Percentiles rank a stretch among this genome's conserved stretches.
Evolutionary conservation across 2,329 filamentous ascomycete species (phyloP).

Genomic region (Tympanopsis confertula): DNA sequence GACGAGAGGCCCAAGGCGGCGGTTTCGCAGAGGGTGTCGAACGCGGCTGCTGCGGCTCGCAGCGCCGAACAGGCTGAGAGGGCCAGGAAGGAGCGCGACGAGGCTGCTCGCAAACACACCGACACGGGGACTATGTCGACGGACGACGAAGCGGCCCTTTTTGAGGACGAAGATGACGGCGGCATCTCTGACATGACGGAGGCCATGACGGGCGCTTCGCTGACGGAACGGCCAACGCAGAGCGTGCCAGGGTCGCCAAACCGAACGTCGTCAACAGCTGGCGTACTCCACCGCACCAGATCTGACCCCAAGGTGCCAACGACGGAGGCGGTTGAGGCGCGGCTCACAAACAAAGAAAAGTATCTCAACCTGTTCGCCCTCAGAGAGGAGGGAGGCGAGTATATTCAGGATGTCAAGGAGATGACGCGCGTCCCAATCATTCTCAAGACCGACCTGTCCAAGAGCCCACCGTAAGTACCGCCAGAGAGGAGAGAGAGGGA

Average conservation of each 20-base stretch:
- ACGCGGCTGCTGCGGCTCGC: slow-evolving; percentile 64
- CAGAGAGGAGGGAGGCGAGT: slow-evolving; percentile 83
- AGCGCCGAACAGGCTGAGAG: slow-evolving; percentile 75
- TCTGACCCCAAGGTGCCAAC: slow-evolving; percentile 86
- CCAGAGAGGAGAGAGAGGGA: too few species aligned
- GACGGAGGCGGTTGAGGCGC: slow-evolving; percentile 63
- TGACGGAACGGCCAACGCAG: slow-evolving; percentile 82
- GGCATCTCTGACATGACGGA: slow-evolving; percentile 75
- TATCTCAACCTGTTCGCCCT: slow-evolving; percentile 83
- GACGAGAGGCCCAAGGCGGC: slow-evolving; percentile 86
- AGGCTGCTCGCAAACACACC: slow-evolving; percentile 83
- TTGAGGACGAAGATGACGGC: slow-evolving; percentile 76
- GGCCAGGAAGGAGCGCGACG: slow-evolving; percentile 74
- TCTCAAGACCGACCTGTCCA: slow-evolving; percentile 91
- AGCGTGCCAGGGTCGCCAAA: slow-evolving; percentile 88
- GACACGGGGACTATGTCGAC: slow-evolving; percentile 90
- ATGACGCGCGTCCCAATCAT: slow-evolving; percentile 98
- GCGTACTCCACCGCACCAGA: slow-evolving; percentile 71
- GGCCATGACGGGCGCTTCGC: slow-evolving; percentile 79
- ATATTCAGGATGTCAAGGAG: slow-evolving; percentile 95
- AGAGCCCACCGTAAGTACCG: slow-evolving; percentile 92
- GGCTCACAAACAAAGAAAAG: slow-evolving; percentile 87
- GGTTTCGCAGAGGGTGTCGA: slow-evolving; percentile 60
- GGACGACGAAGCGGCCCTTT: slow-evolving; percentile 87
- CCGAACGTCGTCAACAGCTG: slow-evolving; percentile 53